Conservation (phyloP, 495 filamentous ascomycete species). For the Daldinia concentrica region DNA sequence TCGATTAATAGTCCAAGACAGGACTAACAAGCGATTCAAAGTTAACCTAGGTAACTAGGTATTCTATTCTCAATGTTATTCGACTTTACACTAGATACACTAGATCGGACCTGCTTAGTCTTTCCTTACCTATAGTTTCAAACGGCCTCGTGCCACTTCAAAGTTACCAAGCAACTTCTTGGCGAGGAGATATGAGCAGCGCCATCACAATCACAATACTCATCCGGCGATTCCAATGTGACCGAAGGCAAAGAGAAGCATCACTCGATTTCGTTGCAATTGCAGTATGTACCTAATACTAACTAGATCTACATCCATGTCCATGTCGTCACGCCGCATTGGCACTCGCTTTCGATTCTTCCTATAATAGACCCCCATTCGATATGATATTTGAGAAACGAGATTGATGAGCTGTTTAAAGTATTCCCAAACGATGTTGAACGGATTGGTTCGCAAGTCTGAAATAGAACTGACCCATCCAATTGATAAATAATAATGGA, state of each 20-base stretch:
- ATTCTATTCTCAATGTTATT: slow-evolving; percentile 18
- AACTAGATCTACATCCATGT: slow-evolving; percentile 4
- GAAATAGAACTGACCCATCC: slow-evolving; percentile 9
- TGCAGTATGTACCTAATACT: neutral
- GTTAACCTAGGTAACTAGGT: too few relatives aligned
- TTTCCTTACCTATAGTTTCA: slow-evolving; percentile 13
- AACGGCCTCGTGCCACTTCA: slow-evolving; percentile 30
- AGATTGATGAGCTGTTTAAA: slow-evolving; percentile 22
- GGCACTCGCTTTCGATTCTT: neutral
- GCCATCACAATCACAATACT: slow-evolving; percentile 14
- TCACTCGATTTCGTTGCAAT: slow-evolving; percentile 3
- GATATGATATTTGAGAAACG: neutral
- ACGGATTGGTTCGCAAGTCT: slow-evolving; percentile 16
- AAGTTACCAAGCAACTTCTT: slow-evolving; percentile 7
- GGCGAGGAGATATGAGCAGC: slow-evolving; percentile 4
- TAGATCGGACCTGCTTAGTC: slow-evolving; percentile 17
- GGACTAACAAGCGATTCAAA: slow-evolving; percentile 30
- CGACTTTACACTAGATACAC: slow-evolving; percentile 26
- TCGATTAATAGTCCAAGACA: slow-evolving; percentile 24
- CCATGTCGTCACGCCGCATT: slow-evolving; percentile 22
- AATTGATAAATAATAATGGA: slow-evolving; percentile 30
- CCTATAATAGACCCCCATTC: slow-evolving; percentile 4
- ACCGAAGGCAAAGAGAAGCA: slow-evolving; percentile 3
- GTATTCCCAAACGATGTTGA: slow-evolving; percentile 12
- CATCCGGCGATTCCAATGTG: slow-evolving; percentile 18